Evolutionary conservation across 129 eudicot genomes (phyloP).

Genomic region (Centaurea solstitialis): DNA sequence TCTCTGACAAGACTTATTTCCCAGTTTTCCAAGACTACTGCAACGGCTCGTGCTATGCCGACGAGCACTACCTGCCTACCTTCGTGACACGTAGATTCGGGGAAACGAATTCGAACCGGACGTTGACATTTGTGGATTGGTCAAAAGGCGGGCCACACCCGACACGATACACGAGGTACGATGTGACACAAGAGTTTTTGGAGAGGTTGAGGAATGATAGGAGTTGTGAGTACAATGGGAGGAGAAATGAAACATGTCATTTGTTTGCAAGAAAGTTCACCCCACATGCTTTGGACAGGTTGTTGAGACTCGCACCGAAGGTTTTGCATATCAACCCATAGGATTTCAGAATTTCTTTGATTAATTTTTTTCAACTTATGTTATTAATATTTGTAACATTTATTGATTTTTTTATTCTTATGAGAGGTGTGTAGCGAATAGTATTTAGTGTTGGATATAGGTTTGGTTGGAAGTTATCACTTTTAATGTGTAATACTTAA

Average conservation of each 20-base stretch:
- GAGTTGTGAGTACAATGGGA: constrained; percentile 44
- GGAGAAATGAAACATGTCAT: constrained; percentile 37
- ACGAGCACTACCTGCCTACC: constrained; percentile 58
- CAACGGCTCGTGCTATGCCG: constrained; percentile 42
- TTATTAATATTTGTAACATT: neutral
- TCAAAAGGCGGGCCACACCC: constrained; percentile 61
- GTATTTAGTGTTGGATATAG: no score
- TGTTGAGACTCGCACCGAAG: constrained; percentile 52
- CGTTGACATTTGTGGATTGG: constrained; percentile 59
- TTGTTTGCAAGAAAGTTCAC: constrained; percentile 63
- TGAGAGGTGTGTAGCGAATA: neutral
- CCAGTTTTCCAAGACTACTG: constrained; percentile 34
- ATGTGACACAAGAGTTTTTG: constrained; percentile 40
- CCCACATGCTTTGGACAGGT: constrained; percentile 44
- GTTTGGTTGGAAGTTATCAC: no score
- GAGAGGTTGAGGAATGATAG: constrained; percentile 32
- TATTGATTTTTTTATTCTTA: constrained; percentile 11
- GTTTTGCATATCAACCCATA: constrained; percentile 35
- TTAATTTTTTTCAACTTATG: neutral
- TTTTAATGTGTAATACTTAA: no score
- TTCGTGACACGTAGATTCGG: constrained; percentile 36
- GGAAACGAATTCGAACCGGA: constrained; percentile 33
- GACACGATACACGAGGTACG: constrained; percentile 33
- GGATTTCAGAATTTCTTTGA: neutral
- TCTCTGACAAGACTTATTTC: constrained; percentile 42